phyloP scores from a whole-genome alignment of 2,329 filamentous ascomycete species.

The Venturia oleaginea region DNA sequence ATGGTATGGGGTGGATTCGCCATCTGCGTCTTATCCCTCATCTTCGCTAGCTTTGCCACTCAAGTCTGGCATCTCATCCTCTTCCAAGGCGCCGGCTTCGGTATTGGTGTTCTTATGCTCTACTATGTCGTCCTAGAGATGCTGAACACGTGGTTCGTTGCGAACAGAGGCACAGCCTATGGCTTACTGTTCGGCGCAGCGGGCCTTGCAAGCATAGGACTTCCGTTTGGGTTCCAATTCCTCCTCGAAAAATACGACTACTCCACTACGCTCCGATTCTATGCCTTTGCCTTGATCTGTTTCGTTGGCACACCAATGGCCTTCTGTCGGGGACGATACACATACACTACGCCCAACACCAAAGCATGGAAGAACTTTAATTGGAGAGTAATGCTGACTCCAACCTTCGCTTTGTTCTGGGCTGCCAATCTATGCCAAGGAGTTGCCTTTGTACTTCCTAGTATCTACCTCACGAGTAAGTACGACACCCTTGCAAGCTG shows the following conservation, averaged over 20 bases:
- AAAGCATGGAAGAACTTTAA: background rate
- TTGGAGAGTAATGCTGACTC: background rate
- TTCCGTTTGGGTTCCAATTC: conserved; percentile 9
- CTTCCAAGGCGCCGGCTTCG: conserved; percentile 33
- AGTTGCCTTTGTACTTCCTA: conserved; percentile 10
- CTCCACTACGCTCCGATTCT: conserved; percentile 7
- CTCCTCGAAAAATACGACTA: conserved; percentile 10
- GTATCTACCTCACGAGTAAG: conserved; percentile 9
- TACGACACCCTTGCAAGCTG: background rate
- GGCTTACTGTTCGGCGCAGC: conserved; percentile 26
- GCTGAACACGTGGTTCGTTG: conserved; percentile 33
- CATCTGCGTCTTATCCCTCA: conserved; percentile 21
- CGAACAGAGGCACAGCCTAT: conserved; percentile 31
- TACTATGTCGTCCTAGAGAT: conserved; percentile 31
- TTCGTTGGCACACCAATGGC: conserved; percentile 4
- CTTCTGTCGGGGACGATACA: conserved; percentile 2
- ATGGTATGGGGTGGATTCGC: conserved; percentile 11
- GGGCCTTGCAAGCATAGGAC: conserved; percentile 21
- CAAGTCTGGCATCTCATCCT: conserved; percentile 27
- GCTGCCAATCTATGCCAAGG: conserved; percentile 10
- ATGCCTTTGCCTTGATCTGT: conserved; percentile 5
- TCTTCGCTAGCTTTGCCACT: conserved; percentile 27
- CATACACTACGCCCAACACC: background rate
- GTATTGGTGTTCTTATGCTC: conserved; percentile 31
- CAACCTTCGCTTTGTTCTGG: conserved; percentile 6